Evolutionary conservation across 2,329 filamentous ascomycete species (phyloP), one percentile per base, ranked within the genome.

Genomic region (Apiospora marii): DNA sequence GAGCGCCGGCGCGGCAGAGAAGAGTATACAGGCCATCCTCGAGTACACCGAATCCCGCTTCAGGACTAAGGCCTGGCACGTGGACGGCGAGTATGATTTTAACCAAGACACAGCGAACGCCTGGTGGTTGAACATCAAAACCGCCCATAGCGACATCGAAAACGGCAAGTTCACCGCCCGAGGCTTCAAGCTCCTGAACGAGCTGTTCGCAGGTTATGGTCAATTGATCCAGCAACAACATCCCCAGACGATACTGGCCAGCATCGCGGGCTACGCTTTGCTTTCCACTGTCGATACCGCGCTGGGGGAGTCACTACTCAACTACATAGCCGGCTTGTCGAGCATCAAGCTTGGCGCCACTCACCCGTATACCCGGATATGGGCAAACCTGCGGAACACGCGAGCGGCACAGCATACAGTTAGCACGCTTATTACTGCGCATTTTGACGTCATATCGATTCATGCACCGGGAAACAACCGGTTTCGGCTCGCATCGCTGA

Each of bases 311-410:
- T 74, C 73, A 1, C 37, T 74, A 22, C 46, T 74, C 34, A 58
- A 69, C 19, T 74, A 74, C 61, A 19, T 74, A 1, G 68, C 43
- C n/a, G 51, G 48, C 24, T 48, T 74, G 14, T 69, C 53, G 49
- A 22, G 3, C 4, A 72, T 74, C 53, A 67, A 70, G 34, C 73
- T 74, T 4, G 73, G 72, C 4, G 27, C 61, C 1, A 13, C n/a
- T 14, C 72, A 74, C 44, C 72, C 73, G 8, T 70, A 70, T 14
- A 67, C 72, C 16, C 53, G 68, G 6, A 46, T 74, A 37, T 74
- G 73, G 73, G 30, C 27, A 7, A 30, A 61, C 12, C 61, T 74
- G 22, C n/a, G 37, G 8, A 27, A 58, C 19, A 70, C 71, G 67
- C 58, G 72, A 10, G 41, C 70, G 41, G 67, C 68, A 5, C 37